A percentile compares a stretch with the other conserved stretches of the same genome.
Evolutionary conservation across 2,329 filamentous ascomycete genomes (phyloP).

Genomic region (Remersonia thermophila): DNA sequence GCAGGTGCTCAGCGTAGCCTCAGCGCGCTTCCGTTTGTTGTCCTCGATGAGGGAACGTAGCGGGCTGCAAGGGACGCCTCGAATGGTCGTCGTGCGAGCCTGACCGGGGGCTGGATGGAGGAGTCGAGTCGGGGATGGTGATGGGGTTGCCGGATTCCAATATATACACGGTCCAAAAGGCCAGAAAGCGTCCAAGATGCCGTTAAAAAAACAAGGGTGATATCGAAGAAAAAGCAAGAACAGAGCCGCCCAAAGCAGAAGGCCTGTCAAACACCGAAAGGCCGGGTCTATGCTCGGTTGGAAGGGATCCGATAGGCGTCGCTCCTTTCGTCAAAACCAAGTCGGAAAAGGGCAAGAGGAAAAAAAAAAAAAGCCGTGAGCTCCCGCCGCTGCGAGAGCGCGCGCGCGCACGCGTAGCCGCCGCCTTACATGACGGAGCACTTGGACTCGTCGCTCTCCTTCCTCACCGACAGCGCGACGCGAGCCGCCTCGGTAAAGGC

Average conservation of each 20-base stretch:
- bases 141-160: neutral
- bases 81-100: too few species aligned
- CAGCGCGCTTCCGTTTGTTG: too few species aligned
- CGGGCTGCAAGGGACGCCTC: too few species aligned
- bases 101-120: too few species aligned
- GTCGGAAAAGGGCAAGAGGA: neutral
- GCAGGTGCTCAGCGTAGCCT: too few species aligned
- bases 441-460: slow-evolving; percentile 49
- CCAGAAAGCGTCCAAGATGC: slow-evolving; percentile 6
- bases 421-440: slow-evolving; percentile 45
- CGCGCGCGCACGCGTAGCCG: too few species aligned
- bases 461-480: slow-evolving; percentile 68
- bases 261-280: neutral
- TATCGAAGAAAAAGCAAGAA: slow-evolving; percentile 2
- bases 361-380: slow-evolving; percentile 2
- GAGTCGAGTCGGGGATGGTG: neutral
- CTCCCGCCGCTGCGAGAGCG: slow-evolving; percentile 4
- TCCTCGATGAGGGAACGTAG: too few species aligned
- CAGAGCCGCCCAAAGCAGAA: neutral
- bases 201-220: slow-evolving; percentile 1
- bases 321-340: too few species aligned
- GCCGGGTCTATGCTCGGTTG: too few species aligned
- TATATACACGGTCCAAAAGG: slow-evolving; percentile 11
- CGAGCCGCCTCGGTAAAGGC: slow-evolving; percentile 96
- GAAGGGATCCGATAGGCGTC: too few species aligned